Evolutionary conservation across 805 yeast species (phyloP), one percentile per base, ranked within the genome.

Genomic region (Brettanomyces naardenensis): DNA sequence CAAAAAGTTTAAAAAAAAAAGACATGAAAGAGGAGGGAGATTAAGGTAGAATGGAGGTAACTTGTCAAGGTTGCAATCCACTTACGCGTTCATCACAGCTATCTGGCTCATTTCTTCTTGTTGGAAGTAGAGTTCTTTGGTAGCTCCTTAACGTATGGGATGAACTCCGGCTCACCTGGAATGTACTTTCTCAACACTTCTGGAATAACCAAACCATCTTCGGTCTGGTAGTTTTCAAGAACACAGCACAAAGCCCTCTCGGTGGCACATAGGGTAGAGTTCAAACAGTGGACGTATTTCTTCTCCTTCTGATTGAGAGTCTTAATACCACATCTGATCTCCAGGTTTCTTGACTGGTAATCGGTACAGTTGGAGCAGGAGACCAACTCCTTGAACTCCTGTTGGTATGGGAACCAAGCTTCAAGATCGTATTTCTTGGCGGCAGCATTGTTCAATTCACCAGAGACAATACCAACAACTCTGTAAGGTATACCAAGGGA

Each of bases 351-450:
- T 38, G 97, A 86, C 73, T 92, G 98, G 68, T 92, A 92, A 69
- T 92, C 98, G 43, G 98, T 92, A 78, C 98, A 92, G 76, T 92
- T 92, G 42, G 97, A 90, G 71, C 97, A 90, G 15, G 96, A 87
- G 40, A 92, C 98, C 56, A 92, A 78, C 71, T 92, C 98, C 69
- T 92, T 92, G 72, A 85, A 92, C 68, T 92, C 98, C 64, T 88
- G 75, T 73, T 92, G 98, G 85, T 73, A 92, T 59, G 98, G 98
- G 94, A 92, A 92, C 98, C 98, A 92, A 36, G 98, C 98, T 73
- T 92, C 98, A 59, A 92, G 75, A 70, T 92, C 98, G 70, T 82
- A 92, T 66, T 92, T 92, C 74, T 92, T 92, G 49, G 98, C 97
- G 45, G 98, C 98, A 38, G 98, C 97, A 54, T 92, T 92, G 75